These are phyloP conservation scores for Phialophora expanda DNA, from an alignment of 2,329 filamentous ascomycete genomes.

Conservation along the genomic window DNA sequence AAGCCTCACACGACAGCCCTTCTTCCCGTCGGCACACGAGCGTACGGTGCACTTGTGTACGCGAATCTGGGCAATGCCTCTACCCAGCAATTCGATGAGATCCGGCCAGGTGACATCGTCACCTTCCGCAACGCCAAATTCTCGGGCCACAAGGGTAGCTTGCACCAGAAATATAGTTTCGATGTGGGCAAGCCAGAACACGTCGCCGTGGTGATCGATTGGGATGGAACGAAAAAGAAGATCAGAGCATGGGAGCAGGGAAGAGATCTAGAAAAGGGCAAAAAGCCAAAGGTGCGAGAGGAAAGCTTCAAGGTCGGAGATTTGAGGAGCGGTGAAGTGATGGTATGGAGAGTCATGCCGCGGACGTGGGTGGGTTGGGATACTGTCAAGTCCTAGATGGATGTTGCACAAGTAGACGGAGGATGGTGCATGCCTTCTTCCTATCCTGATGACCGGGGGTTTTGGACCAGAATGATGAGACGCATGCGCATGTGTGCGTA, in stretches of 20 bases:
- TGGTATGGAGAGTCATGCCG: conserved; percentile 95
- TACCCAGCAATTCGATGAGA: conserved; percentile 88
- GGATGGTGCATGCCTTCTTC: conserved; percentile 11
- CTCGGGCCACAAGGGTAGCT: conserved; percentile 90
- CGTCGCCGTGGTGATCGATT: conserved; percentile 89
- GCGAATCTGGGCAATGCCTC: conserved; percentile 93
- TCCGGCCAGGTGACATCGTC: conserved; percentile 89
- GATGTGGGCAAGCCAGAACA: conserved; percentile 90
- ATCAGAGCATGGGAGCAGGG: conserved; percentile 95
- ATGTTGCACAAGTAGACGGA: conserved; percentile 5
- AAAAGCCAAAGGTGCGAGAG: conserved; percentile 89
- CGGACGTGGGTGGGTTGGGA: conserved; percentile 92
- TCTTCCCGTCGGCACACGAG: conserved; percentile 80
- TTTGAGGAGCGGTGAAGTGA: conserved; percentile 88
- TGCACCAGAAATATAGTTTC: conserved; percentile 90
- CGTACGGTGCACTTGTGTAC: conserved; percentile 92
- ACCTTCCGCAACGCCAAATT: conserved; percentile 92
- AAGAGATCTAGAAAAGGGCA: conserved; percentile 87
- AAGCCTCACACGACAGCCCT: conserved; percentile 75
- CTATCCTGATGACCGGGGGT: conserved; percentile 1
- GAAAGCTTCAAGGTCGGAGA: conserved; percentile 96
- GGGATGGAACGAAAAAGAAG: conserved; percentile 99
- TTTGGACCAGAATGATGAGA: conserved; percentile 7
- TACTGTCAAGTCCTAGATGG: conserved; percentile 28
- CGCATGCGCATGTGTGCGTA: conserved; percentile 3